phyloP scores from a whole-genome alignment of 2,329 filamentous ascomycete species.

The Teratosphaeria zuluensis region DNA sequence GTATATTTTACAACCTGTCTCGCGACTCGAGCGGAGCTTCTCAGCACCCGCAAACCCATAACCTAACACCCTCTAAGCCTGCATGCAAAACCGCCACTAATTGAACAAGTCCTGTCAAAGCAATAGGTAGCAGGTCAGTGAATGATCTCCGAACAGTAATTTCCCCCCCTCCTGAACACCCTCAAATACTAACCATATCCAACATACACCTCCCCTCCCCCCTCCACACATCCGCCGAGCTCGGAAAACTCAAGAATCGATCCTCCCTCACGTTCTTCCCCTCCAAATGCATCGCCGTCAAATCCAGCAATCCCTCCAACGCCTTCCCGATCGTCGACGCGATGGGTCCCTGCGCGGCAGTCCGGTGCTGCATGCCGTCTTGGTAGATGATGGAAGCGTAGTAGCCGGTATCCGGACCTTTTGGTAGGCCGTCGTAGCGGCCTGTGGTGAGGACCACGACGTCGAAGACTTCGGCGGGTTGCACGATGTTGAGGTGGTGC shows the following conservation, averaged over 20 bases:
- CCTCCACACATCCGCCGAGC: background rate
- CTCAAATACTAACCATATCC: background rate
- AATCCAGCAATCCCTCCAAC: background rate
- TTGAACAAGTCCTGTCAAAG: background rate
- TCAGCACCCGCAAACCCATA: no score
- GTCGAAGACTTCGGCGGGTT: background rate
- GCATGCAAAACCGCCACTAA: background rate
- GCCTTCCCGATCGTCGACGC: background rate
- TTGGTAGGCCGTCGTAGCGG: background rate
- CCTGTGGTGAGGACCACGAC: background rate
- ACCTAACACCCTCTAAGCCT: no score
- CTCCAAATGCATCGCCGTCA: background rate
- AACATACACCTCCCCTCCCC: background rate
- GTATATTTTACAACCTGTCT: background rate
- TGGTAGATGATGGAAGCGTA: background rate
- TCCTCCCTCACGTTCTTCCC: background rate
- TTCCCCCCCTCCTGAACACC: no score
- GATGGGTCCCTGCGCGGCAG: background rate
- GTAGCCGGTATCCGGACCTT: background rate
- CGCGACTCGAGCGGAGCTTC: no score
- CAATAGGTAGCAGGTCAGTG: no score
- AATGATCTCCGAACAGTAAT: no score
- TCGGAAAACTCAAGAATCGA: background rate
- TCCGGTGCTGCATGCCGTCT: background rate
- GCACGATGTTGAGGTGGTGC: background rate